Percentiles rank a stretch among this genome's conserved stretches.
Conservation (phyloP, 257 asterid species). For the Cordia subcordata region DNA sequence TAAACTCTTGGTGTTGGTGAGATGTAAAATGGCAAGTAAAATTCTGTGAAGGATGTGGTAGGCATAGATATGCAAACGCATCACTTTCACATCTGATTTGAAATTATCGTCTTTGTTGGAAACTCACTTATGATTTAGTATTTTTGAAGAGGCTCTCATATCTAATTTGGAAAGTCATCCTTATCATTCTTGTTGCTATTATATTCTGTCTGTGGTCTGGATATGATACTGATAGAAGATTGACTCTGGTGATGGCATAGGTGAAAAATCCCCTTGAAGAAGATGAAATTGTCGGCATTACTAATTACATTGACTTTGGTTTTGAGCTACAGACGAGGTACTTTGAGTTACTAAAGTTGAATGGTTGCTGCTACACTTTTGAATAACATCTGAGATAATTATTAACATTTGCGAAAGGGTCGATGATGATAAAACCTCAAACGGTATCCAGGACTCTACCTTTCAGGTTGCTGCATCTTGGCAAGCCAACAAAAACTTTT, state of each 20-base stretch:
- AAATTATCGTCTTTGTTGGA: too few relatives aligned
- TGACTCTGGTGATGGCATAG: constrained; percentile 26
- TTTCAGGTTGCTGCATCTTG: constrained; percentile 94
- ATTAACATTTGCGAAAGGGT: constrained; percentile 35
- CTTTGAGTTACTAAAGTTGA: constrained; percentile 6
- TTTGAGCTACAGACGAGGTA: constrained; percentile 89
- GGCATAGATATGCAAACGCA: too few relatives aligned
- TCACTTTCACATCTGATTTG: too few relatives aligned
- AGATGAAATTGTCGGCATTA: constrained; percentile 81
- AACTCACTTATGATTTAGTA: too few relatives aligned
- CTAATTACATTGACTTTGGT: constrained; percentile 88
- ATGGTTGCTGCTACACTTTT: constrained; percentile 8
- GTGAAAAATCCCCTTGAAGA: constrained; percentile 88
- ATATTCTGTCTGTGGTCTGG: constrained; percentile 6
- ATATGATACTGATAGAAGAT: constrained; percentile 14
- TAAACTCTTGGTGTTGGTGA: too few relatives aligned
- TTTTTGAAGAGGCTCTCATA: too few relatives aligned
- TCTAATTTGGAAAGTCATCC: too few relatives aligned
- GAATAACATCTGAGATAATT: constrained; percentile 15
- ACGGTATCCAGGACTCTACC: constrained; percentile 59
- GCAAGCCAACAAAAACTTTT: constrained; percentile 89
- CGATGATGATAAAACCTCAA: constrained; percentile 46
- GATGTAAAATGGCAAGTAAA: too few relatives aligned
- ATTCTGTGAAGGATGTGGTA: too few relatives aligned
- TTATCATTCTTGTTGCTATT: not conserved